Evolutionary conservation across 2,329 filamentous ascomycete genomes (phyloP).

Genomic region (Dothidotthia symphoricarpi): DNA sequence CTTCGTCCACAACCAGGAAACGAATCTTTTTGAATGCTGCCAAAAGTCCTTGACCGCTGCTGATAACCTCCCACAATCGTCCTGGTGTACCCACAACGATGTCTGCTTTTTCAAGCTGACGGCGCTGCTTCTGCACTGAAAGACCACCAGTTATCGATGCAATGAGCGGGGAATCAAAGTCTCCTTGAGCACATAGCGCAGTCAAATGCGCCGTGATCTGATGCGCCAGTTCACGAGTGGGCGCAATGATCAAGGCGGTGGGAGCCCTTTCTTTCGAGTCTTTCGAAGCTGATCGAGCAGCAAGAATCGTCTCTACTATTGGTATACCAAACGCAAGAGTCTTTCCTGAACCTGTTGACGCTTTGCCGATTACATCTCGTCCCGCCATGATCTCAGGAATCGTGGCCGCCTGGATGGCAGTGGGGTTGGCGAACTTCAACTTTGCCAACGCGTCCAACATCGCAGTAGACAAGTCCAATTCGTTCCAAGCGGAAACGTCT

Average conservation of each 20-base stretch:
- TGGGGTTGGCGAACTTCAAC: constrained; percentile 77
- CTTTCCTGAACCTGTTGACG: constrained; percentile 93
- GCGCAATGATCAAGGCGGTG: constrained; percentile 75
- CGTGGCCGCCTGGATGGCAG: constrained; percentile 72
- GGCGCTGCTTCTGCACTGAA: constrained; percentile 91
- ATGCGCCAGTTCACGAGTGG: constrained; percentile 89
- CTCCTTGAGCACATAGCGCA: constrained; percentile 65
- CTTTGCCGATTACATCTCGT: constrained; percentile 92
- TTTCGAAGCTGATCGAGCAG: constrained; percentile 35
- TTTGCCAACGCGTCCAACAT: constrained; percentile 73
- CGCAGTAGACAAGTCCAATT: constrained; percentile 68
- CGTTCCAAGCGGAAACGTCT: constrained; percentile 76
- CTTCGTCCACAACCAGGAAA: constrained; percentile 91
- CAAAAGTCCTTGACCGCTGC: constrained; percentile 68
- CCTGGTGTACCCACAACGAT: constrained; percentile 93
- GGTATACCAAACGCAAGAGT: constrained; percentile 93
- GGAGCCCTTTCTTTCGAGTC: constrained; percentile 42
- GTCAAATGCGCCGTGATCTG: constrained; percentile 83
- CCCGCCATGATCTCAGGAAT: constrained; percentile 82
- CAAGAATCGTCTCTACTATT: constrained; percentile 80
- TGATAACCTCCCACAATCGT: constrained; percentile 90
- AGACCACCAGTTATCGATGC: constrained; percentile 89
- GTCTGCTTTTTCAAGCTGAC: constrained; percentile 78
- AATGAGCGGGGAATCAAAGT: constrained; percentile 61
- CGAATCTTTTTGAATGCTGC: constrained; percentile 68